Base-by-base conservation (phyloP, 1,139 yeast genomes). In the Lodderomyces parapsilosis region DNA sequence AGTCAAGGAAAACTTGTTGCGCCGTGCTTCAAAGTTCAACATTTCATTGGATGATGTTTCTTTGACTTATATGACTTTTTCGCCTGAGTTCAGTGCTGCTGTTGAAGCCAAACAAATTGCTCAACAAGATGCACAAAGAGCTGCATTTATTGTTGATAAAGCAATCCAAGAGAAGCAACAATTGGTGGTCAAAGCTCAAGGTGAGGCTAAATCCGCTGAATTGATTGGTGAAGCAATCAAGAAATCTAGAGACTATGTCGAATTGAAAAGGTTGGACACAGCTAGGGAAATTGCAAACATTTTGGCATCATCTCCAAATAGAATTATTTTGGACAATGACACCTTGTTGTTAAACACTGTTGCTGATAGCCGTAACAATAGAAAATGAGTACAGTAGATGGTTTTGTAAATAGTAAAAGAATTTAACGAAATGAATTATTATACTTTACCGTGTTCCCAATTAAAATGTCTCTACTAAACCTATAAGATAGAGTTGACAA, bases 71-170 rank as follows among this genome's bases (percentile, higher is more conserved):
- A 94, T 93, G 97, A 88, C 97, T 1, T 93, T 93, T 66, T 87
- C 96, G 3, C 99, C 99, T 20, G 99, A 93, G 66, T 93, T 93
- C 66, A 91, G 98, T 43, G 83, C 86, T 39, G 99, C 99, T 2
- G 99, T 93, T 42, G 99, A 93, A 71, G 96, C 97, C 47, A 93
- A 93, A 70, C 99, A 93, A 71, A 93, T 93, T 65, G 99, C 99
- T 28, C 99, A 94, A 68, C 99, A 93, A 72, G 99, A 93, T 64
- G 98, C 99, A 23, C 97, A 93, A 71, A 83, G 96, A 65, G 98
- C 99, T 11, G 97, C 98, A 0, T 94, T 91, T 55, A 76, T 93
- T 41, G 99, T 93, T 43, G 99, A 93, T 66, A 88, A 91, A 62
- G 99, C 99, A 14, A 83, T 87, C 55, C 99, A 94, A 68, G 99